phyloP scores from a whole-genome alignment of 306 rosid species.

The Quercus alba region DNA sequence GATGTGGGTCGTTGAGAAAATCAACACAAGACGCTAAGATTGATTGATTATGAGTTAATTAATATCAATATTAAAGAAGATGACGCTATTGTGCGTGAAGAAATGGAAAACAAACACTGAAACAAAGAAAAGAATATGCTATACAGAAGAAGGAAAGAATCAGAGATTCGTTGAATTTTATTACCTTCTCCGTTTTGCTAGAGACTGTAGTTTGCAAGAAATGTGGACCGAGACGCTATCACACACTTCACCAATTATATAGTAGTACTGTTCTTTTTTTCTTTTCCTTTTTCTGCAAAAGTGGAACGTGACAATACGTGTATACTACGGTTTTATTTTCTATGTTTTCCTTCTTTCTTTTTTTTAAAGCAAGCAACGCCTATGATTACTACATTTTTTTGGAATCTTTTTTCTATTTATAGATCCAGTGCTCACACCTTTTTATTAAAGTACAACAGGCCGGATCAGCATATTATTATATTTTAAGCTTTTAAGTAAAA shows the following conservation, averaged over 20 bases:
- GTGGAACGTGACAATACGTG: slow-evolving; percentile 49
- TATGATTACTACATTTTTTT: no score
- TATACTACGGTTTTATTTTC: not conserved
- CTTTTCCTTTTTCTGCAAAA: slow-evolving; percentile 28
- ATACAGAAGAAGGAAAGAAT: not conserved
- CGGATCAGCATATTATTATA: no score
- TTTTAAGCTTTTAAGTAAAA: no score
- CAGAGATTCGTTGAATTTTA: slow-evolving; percentile 23
- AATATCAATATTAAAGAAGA: slow-evolving; percentile 18
- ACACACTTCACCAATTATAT: slow-evolving; percentile 5
- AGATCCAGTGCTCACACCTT: no score
- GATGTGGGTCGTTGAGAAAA: slow-evolving; percentile 26
- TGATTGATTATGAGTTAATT: not conserved
- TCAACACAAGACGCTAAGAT: slow-evolving; percentile 8
- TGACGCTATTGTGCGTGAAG: slow-evolving; percentile 11
- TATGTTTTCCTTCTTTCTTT: no score
- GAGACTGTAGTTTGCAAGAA: slow-evolving; percentile 47
- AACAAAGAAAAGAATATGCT: slow-evolving; percentile 1
- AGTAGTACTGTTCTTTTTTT: not conserved
- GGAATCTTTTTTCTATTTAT: no score
- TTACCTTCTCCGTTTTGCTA: slow-evolving; percentile 33
- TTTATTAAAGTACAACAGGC: no score
- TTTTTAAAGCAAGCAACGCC: no score
- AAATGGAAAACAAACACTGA: not conserved
- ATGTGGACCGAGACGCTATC: slow-evolving; percentile 47